phyloP scores from a whole-genome alignment of 83 land plant genomes.

The Picea abies region DNA sequence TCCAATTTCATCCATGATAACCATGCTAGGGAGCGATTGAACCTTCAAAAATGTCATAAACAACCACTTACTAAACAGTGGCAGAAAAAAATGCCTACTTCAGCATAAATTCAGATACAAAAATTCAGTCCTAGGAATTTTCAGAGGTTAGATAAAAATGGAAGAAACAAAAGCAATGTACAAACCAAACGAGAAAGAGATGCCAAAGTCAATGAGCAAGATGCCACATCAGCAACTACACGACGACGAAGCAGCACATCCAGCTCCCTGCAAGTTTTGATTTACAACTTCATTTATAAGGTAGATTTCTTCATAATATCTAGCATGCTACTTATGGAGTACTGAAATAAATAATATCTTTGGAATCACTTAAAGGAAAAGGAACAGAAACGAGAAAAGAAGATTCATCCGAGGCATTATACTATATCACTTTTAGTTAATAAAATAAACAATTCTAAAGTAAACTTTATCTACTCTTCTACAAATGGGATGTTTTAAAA shows the following conservation, averaged over 20 bases:
- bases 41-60: conserved; percentile 52
- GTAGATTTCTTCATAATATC: background rate
- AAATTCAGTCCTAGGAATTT: background rate
- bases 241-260: conserved; percentile 84
- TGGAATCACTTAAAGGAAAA: background rate
- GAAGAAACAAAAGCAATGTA: conserved; percentile 3
- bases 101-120: background rate
- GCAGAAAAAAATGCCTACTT: background rate
- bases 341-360: background rate
- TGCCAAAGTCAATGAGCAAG: conserved; percentile 81
- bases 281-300: background rate
- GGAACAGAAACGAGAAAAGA: background rate
- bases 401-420: background rate
- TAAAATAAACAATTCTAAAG: background rate
- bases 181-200: conserved; percentile 91
- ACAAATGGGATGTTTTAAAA: background rate
- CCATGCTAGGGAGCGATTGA: conserved; percentile 96
- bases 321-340: background rate
- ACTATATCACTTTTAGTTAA: background rate
- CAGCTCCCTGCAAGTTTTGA: conserved; percentile 71
- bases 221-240: conserved; percentile 75
- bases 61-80: background rate
- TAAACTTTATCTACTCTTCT: background rate
- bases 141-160: background rate
- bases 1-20: conserved; percentile 94